These are phyloP conservation scores for Penicillium sp. DNA, from an alignment of 2,329 filamentous ascomycete species.

Conservation along the genomic window DNA sequence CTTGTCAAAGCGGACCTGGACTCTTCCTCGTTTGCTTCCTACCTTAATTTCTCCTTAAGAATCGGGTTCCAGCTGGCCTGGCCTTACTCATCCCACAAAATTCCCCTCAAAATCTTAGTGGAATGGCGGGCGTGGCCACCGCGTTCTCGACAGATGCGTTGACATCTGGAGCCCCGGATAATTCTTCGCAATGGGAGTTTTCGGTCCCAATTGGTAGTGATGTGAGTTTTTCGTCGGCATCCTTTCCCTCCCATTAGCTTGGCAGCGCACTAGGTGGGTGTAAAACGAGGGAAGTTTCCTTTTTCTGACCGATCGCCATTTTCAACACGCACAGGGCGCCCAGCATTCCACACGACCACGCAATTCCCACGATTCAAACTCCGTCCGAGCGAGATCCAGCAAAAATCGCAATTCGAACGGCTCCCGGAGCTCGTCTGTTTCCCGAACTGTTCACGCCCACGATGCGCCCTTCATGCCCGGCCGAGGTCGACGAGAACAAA, in stretches of 20 bases:
- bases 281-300: background rate
- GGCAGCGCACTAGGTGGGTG: background rate
- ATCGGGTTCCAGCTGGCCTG: slow-evolving; percentile 38
- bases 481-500: slow-evolving; percentile 36
- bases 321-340: slow-evolving; percentile 20
- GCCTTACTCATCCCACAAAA: slow-evolving; percentile 20
- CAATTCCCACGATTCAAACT: slow-evolving; percentile 40
- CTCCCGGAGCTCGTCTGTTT: slow-evolving; percentile 42
- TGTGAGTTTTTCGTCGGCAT: slow-evolving; percentile 28
- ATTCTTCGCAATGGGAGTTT: slow-evolving; percentile 40
- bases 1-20: slow-evolving; percentile 12
- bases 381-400: slow-evolving; percentile 27
- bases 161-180: slow-evolving; percentile 33
- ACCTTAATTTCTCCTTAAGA: slow-evolving; percentile 6
- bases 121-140: slow-evolving; percentile 45
- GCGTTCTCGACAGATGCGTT: slow-evolving; percentile 42
- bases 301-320: slow-evolving; percentile 16
- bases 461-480: slow-evolving; percentile 30
- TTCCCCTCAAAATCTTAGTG: slow-evolving; percentile 11
- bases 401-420: slow-evolving; percentile 36
- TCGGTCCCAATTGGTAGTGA: slow-evolving; percentile 37
- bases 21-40: slow-evolving; percentile 12
- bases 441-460: slow-evolving; percentile 30
- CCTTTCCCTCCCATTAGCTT: background rate
- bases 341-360: slow-evolving; percentile 33